A percentile compares a stretch with the other conserved stretches of the same genome.
phyloP scores from a whole-genome alignment of 257 asterid species.

The Plectranthus barbatus region DNA sequence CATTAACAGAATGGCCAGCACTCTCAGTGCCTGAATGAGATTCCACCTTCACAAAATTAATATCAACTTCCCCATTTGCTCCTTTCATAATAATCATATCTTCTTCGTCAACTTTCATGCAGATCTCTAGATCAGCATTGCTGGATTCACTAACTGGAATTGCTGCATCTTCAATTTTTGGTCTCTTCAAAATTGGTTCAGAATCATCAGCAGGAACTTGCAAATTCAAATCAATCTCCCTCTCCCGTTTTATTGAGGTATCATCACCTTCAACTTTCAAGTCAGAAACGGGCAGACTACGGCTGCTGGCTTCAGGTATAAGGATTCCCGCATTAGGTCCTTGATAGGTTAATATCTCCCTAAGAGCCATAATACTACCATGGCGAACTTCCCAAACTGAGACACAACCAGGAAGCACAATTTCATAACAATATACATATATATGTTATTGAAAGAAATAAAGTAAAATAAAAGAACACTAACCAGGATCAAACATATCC shows the following conservation, averaged over 20 bases:
- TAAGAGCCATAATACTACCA: conserved; percentile 98
- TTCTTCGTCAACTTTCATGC: conserved; percentile 41
- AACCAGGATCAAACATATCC: conserved; percentile 95
- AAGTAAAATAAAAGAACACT: conserved; percentile 1
- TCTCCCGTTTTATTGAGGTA: conserved; percentile 43
- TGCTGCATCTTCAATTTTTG: conserved; percentile 56
- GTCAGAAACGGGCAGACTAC: conserved; percentile 22
- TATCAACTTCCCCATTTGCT: conserved; percentile 46
- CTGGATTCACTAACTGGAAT: conserved; percentile 22
- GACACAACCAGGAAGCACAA: conserved; percentile 12
- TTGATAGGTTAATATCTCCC: conserved; percentile 94
- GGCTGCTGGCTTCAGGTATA: conserved; percentile 44
- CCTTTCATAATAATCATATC: conserved; percentile 21
- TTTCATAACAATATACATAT: background rate
- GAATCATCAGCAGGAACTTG: conserved; percentile 51
- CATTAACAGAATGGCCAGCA: conserved; percentile 22
- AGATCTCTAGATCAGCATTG: conserved; percentile 32
- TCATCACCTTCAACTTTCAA: conserved; percentile 33
- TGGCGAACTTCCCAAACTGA: conserved; percentile 99
- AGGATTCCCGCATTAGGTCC: conserved; percentile 87
- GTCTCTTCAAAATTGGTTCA: conserved; percentile 63
- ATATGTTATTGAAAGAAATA: background rate
- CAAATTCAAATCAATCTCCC: conserved; percentile 64
- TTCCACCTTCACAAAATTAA: conserved; percentile 42
- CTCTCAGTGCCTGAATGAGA: conserved; percentile 35